phyloP scores from a whole-genome alignment of 768 basidiomycete species.

The Xerocomus potaroensis region DNA sequence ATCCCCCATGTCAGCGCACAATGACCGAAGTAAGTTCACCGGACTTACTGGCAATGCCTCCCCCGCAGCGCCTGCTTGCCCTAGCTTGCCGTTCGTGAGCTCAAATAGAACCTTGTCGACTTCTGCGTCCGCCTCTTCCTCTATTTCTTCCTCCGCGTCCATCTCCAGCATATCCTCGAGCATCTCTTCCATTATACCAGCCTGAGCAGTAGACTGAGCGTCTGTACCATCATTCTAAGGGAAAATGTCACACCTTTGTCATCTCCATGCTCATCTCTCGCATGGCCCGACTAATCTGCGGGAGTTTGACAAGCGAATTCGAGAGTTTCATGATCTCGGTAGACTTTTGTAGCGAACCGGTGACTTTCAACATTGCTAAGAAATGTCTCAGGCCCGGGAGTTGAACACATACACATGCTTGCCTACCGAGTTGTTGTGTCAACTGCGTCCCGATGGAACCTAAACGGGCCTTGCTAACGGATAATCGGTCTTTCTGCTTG shows the following conservation, averaged over 20 bases:
- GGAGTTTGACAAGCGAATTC: constrained; percentile 87
- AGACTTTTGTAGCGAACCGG: constrained; percentile 95
- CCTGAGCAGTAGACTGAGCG: constrained; percentile 44
- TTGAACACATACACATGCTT: not conserved
- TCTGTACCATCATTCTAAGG: not conserved
- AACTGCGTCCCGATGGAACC: constrained; percentile 89
- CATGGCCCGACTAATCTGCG: constrained; percentile 91
- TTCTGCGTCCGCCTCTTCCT: constrained; percentile 95
- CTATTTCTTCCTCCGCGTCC: constrained; percentile 92
- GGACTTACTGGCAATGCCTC: constrained; percentile 70
- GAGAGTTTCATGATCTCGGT: constrained; percentile 99
- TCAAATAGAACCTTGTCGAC: constrained; percentile 96
- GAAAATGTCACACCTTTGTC: constrained; percentile 73
- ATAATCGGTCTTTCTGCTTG: constrained; percentile 90
- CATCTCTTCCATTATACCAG: constrained; percentile 98
- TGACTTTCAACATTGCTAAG: constrained; percentile 92
- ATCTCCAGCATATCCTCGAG: constrained; percentile 87
- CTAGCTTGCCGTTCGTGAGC: constrained; percentile 94
- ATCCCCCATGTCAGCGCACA: constrained; percentile 6
- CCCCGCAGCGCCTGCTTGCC: constrained; percentile 70
- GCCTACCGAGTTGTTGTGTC: constrained; percentile 85
- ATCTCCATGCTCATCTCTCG: constrained; percentile 99
- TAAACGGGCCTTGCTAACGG: constrained; percentile 88
- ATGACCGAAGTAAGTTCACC: not conserved
- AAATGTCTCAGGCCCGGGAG: not conserved